Evolutionary conservation across 805 yeast species (phyloP).

Genomic region (Teunomyces pallodes): DNA sequence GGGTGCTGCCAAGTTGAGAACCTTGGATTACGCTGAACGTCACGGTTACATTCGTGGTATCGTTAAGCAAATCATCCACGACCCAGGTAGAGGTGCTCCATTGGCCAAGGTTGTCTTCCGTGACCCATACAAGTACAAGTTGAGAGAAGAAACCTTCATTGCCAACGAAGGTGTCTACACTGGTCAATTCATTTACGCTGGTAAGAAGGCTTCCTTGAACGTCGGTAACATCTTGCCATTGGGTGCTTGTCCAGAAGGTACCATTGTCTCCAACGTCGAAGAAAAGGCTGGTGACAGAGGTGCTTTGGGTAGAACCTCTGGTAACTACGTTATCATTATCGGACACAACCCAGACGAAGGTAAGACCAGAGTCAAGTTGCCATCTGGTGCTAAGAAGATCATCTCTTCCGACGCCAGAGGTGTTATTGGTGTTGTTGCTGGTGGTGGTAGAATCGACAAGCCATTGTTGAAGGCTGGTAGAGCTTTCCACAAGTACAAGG

Average conservation of each 20-base stretch:
- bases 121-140: constrained; percentile 98
- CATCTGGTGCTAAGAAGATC: constrained; percentile 98
- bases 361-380: constrained; percentile 98
- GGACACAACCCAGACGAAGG: constrained; percentile 99
- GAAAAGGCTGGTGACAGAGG: constrained; percentile 99
- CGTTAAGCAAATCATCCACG: constrained; percentile 98
- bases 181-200: constrained; percentile 98
- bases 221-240: constrained; percentile 97
- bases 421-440: constrained; percentile 99
- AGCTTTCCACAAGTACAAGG: constrained; percentile 99
- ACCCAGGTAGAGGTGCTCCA: constrained; percentile 99
- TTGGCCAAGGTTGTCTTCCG: constrained; percentile 97
- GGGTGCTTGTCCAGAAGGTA: constrained; percentile 98
- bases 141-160: constrained; percentile 97
- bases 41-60: constrained; percentile 99
- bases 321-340: constrained; percentile 97
- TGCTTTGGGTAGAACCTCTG: constrained; percentile 99
- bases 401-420: constrained; percentile 97
- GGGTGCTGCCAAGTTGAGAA: constrained; percentile 99
- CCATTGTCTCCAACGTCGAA: constrained; percentile 96
- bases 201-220: constrained; percentile 96
- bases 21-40: constrained; percentile 98
- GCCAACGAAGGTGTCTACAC: constrained; percentile 99
- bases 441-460: constrained; percentile 99
- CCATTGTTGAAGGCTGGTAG: constrained; percentile 99